These are phyloP conservation scores for Haberlea rhodopensis DNA, from an alignment of 257 asterid species.

Conservation along the genomic window DNA sequence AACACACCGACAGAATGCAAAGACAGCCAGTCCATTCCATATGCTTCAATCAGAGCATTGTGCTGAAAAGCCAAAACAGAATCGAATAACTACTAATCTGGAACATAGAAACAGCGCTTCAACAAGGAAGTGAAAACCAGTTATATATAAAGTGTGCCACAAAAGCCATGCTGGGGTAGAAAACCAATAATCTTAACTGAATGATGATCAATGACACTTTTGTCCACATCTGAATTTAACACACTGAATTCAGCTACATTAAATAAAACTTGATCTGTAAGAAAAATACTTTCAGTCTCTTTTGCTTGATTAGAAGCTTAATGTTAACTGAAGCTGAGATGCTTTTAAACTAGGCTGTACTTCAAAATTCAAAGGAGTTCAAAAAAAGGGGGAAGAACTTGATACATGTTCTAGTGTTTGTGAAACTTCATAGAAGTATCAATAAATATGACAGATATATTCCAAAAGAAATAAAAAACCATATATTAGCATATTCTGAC, in stretches of 20 bases:
- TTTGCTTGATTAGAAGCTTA: conserved; percentile 1
- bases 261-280: background rate
- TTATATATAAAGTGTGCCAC: background rate
- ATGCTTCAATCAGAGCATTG: conserved; percentile 32
- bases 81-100: conserved; percentile 16
- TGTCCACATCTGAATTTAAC: background rate
- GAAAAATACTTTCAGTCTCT: background rate
- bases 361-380: conserved; percentile 1
- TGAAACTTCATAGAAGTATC: conserved; percentile 14
- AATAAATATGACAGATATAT: conserved; percentile 12
- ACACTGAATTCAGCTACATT: background rate
- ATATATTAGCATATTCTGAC: background rate
- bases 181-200: conserved; percentile 14
- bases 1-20: conserved; percentile 42
- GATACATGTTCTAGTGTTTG: conserved; percentile 13
- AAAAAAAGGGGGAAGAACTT: background rate
- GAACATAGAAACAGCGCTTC: background rate
- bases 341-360: conserved; percentile 6
- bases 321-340: conserved; percentile 17
- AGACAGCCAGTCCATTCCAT: conserved; percentile 56
- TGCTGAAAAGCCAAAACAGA: conserved; percentile 33
- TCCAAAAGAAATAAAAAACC: conserved; percentile 17
- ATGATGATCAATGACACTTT: background rate
- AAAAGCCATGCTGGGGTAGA: conserved; percentile 9
- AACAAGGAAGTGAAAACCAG: conserved; percentile 6